Percentiles rank a stretch among this genome's conserved stretches.
Conservation (phyloP, 208 protist species). For the Leishmania martiniquensis region DNA sequence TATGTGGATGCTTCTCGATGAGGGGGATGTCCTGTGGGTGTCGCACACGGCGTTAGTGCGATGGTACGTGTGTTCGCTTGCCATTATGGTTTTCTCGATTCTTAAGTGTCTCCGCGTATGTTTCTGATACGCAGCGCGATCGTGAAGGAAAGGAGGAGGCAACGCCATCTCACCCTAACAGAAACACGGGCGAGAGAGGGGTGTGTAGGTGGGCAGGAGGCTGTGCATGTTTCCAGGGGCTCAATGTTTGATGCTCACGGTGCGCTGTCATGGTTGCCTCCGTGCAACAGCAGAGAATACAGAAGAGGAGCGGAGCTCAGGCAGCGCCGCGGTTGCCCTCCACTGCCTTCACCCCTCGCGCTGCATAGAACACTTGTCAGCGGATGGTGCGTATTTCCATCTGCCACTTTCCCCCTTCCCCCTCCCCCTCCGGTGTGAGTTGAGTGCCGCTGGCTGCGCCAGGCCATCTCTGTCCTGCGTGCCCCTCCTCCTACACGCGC, state of each 20-base stretch:
- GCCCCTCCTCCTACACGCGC: background rate
- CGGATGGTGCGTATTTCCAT: background rate
- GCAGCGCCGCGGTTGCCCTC: background rate
- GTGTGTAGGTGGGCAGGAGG: background rate
- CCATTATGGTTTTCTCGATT: conserved; percentile 24
- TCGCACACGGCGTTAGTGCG: conserved; percentile 56
- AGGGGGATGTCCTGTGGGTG: conserved; percentile 46
- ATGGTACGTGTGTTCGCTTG: conserved; percentile 56
- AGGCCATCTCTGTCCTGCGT: background rate
- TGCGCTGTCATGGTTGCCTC: background rate
- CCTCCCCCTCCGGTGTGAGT: background rate
- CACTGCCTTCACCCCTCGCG: background rate
- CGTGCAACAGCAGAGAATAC: conserved; percentile 12
- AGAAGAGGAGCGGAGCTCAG: background rate
- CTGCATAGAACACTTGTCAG: background rate
- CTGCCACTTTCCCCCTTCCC: background rate
- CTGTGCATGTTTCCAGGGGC: background rate
- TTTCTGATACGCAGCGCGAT: background rate
- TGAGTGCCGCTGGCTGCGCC: background rate
- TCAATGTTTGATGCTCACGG: background rate
- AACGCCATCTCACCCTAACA: background rate
- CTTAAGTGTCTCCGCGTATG: conserved; percentile 24
- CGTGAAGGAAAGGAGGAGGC: background rate
- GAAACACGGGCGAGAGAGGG: background rate
- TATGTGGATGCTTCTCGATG: conserved; percentile 36